phyloP scores from a whole-genome alignment of 78 protist species.

The Trichosphaerium sp. region DNA sequence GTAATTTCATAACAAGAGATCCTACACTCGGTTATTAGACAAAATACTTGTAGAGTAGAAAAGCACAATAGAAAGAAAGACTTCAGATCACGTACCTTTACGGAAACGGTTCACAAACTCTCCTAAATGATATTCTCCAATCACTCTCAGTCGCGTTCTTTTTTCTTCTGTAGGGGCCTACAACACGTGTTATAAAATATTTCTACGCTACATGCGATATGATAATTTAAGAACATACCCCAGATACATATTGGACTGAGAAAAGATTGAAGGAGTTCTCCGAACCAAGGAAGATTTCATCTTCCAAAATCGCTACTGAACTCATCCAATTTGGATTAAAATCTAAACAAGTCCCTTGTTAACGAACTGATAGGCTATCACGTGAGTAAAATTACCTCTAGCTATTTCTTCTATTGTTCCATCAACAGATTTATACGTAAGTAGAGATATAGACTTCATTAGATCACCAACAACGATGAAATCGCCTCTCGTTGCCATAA shows the following conservation, averaged over 20 bases:
- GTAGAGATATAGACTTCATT: slow-evolving; percentile 63
- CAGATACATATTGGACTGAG: too few species aligned
- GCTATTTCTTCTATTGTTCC: slow-evolving; percentile 38
- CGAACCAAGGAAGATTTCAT: slow-evolving; percentile 66
- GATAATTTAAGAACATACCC: too few species aligned
- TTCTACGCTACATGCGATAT: not conserved
- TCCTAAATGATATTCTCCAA: slow-evolving; percentile 73
- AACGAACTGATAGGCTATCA: not conserved
- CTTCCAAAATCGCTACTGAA: slow-evolving; percentile 56
- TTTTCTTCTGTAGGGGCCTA: slow-evolving; percentile 69
- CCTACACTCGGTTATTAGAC: not conserved
- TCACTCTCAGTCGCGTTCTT: slow-evolving; percentile 33
- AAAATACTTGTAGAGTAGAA: not conserved
- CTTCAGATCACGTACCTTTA: slow-evolving; percentile 8
- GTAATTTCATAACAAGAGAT: slow-evolving; percentile 23
- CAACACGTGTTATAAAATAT: slow-evolving; percentile 55
- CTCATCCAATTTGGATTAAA: slow-evolving; percentile 51
- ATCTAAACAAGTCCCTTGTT: not conserved
- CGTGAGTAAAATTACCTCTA: slow-evolving; percentile 1
- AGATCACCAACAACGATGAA: slow-evolving; percentile 81
- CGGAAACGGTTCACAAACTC: slow-evolving; percentile 55
- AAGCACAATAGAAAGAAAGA: not conserved
- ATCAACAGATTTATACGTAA: slow-evolving; percentile 7
- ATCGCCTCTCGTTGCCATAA: slow-evolving; percentile 55
- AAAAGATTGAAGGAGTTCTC: slow-evolving; percentile 57